A percentile compares a stretch with the other conserved stretches of the same genome.
These are phyloP conservation scores for Emergomyces orientalis DNA, from an alignment of 2,329 filamentous ascomycete species.

Conservation along the genomic window DNA sequence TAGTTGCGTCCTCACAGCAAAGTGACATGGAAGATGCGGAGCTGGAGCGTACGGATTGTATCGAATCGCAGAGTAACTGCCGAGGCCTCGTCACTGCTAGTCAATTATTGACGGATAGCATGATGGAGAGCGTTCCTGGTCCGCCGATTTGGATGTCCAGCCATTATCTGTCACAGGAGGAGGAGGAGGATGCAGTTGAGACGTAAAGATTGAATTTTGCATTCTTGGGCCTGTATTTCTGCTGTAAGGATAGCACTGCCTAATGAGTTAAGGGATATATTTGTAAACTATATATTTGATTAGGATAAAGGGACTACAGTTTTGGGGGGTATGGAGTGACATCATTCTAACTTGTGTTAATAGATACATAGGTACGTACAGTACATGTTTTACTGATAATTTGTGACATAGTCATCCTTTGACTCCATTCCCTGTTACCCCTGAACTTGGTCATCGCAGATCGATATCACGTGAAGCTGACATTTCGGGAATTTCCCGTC, in stretches of 20 bases:
- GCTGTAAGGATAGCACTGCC: too few species aligned
- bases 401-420: too few species aligned
- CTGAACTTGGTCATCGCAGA: too few species aligned
- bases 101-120: conserved; percentile 33
- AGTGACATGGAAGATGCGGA: conserved; percentile 12
- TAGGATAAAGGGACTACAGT: too few species aligned
- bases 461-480: not conserved
- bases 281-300: not conserved
- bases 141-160: conserved; percentile 32
- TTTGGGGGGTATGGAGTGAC: too few species aligned
- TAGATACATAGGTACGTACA: too few species aligned
- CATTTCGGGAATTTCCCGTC: not conserved
- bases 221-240: not conserved
- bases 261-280: not conserved
- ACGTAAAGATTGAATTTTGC: not conserved
- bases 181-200: not conserved
- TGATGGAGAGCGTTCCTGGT: conserved; percentile 37
- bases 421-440: too few species aligned
- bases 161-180: conserved; percentile 31
- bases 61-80: not conserved
- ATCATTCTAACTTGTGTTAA: too few species aligned
- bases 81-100: conserved; percentile 25
- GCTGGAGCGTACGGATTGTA: conserved; percentile 5
- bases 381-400: too few species aligned
- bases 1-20: conserved; percentile 36